These are phyloP conservation scores for Setaria italica DNA, from an alignment of 202 grass and related monocot species.

Conservation along the genomic window DNA sequence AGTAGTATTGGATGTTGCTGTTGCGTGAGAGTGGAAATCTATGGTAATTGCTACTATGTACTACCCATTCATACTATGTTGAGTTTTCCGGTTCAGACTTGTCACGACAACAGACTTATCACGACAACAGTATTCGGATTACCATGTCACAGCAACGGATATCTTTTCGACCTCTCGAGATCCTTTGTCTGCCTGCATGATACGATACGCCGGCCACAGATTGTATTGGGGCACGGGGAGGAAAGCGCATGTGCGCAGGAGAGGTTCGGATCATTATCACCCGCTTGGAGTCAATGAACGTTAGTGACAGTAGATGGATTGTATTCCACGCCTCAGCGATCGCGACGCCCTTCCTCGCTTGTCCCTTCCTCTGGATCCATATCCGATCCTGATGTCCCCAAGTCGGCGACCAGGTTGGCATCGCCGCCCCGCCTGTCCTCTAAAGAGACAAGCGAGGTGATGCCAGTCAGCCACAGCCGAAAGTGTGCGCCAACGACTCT, in stretches of 20 bases:
- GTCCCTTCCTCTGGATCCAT: neutral
- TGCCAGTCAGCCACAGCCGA: neutral
- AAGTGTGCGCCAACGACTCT: neutral
- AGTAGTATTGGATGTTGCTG: too few species aligned
- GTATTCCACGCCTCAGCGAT: neutral
- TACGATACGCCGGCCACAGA: too few species aligned
- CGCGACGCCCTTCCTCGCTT: neutral
- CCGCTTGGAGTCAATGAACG: too few species aligned
- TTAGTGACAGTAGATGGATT: neutral
- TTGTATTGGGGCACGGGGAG: too few species aligned
- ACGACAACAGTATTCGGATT: neutral
- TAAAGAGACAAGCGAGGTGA: neutral
- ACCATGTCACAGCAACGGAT: too few species aligned
- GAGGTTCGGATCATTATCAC: too few species aligned
- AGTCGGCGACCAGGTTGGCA: neutral
- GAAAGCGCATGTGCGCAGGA: too few species aligned
- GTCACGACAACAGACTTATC: neutral
- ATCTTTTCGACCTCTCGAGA: neutral
- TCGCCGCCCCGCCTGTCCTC: neutral
- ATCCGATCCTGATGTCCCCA: neutral
- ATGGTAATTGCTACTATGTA: too few species aligned
- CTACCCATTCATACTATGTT: neutral
- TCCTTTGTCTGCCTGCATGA: too few species aligned
- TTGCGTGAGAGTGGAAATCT: too few species aligned
- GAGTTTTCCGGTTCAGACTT: neutral